Conservation (phyloP, 2,329 filamentous ascomycete species). For the Fusarium dimerum region DNA sequence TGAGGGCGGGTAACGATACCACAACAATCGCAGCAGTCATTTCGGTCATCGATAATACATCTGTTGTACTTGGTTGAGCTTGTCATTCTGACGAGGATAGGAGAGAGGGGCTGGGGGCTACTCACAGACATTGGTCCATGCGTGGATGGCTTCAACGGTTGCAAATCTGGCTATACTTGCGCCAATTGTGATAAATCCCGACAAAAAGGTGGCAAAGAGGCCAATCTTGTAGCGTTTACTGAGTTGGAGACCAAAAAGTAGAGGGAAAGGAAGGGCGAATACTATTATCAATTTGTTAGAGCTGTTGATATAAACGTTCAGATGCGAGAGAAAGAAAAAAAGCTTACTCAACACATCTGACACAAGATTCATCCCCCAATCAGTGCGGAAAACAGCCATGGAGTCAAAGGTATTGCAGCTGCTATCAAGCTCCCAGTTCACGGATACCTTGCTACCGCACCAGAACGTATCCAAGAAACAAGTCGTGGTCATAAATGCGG, state of each 20-base stretch:
- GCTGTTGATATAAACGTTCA: neutral
- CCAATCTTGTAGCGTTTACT: slow-evolving; percentile 18
- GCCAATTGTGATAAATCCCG: slow-evolving; percentile 19
- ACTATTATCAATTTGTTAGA: slow-evolving; percentile 5
- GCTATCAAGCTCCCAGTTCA: slow-evolving; percentile 30
- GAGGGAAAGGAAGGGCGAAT: slow-evolving; percentile 17
- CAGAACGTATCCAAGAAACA: slow-evolving; percentile 33
- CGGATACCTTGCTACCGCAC: slow-evolving; percentile 29
- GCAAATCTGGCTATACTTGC: slow-evolving; percentile 20
- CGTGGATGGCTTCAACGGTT: slow-evolving; percentile 21
- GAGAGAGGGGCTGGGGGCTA: neutral
- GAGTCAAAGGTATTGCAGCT: slow-evolving; percentile 28
- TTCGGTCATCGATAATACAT: slow-evolving; percentile 24
- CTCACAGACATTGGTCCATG: slow-evolving; percentile 28
- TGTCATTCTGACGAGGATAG: neutral
- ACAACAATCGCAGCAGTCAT: slow-evolving; percentile 20
- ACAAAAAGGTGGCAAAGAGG: slow-evolving; percentile 17
- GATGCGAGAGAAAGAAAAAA: too few relatives aligned
- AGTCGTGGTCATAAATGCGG: slow-evolving; percentile 24
- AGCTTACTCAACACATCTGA: slow-evolving; percentile 17
- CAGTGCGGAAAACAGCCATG: slow-evolving; percentile 29
- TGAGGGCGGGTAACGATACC: slow-evolving; percentile 20
- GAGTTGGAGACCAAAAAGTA: slow-evolving; percentile 15
- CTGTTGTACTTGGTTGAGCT: neutral
- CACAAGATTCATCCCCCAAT: slow-evolving; percentile 31